Base-by-base conservation (phyloP, 441 rosid genomes). In the Populus tomentosa region DNA sequence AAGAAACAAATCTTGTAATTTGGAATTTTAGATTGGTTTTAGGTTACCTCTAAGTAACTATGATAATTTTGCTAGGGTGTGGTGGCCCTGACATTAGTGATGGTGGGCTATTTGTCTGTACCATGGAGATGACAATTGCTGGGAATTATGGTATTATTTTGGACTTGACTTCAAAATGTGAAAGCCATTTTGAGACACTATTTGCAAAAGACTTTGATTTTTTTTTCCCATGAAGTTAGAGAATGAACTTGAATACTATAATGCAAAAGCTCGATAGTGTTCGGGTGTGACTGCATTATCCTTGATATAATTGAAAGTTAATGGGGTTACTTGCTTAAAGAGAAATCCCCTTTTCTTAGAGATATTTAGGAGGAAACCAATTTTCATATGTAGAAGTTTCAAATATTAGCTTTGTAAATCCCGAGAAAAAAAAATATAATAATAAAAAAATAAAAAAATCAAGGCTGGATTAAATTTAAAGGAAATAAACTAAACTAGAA, bases 291-390 rank as follows among this genome's bases (percentile, higher is more conserved):
- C 91, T 32, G 69, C 87, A 67, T 79, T 79, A 1, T 93, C 92
- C 10, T 8, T 78, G 71, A 80, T 92, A 64, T 89, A 90, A 72
- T 72, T 95, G 36, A 89, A 86, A 80, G 91, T 91, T 53, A 94
- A 95, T 70, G 90, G 88, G 28, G 74, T 79, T 21, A 80, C 90
- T 73, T 86, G 85, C 63, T 70, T 95, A 86, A 84, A 38, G 92
- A 89, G 84, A 80, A 84, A 75, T 90, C 95, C 68, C 71, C 93
- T 35, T 40, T 86, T 53, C 92, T 95, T 24, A 84, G 98, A 80
- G 98, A 92, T 85, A 81, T 91, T 90, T 95, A 98, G 98, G 98
- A 95, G 83, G 98, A 94, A 73, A 94, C 97, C 67, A 94, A 98
- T 81, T 95, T 94, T 80, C 89, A 88, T 69, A 84, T 95, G 35